phyloP scores from a whole-genome alignment of 306 rosid genomes.

The Glycyrrhiza uralensis region DNA sequence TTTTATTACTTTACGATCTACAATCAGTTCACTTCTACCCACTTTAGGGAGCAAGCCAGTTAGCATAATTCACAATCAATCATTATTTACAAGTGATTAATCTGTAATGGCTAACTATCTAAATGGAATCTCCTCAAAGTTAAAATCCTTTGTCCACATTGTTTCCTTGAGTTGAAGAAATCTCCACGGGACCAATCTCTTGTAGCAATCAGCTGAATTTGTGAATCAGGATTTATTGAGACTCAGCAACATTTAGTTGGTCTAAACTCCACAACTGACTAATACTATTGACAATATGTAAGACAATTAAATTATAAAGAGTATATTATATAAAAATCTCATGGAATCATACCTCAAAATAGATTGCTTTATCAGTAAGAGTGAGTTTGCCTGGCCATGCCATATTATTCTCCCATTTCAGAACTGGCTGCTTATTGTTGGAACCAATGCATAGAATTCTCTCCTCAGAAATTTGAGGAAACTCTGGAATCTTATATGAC shows the following conservation, averaged over 20 bases:
- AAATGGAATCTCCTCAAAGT: constrained; percentile 14
- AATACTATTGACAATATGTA: neutral
- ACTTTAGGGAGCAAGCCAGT: neutral
- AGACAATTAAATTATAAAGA: constrained; percentile 2
- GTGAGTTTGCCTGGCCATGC: constrained; percentile 99
- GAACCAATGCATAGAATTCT: constrained; percentile 77
- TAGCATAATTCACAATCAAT: neutral
- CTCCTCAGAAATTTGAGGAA: constrained; percentile 56
- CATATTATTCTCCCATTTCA: constrained; percentile 92
- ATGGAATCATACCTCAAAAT: constrained; percentile 77
- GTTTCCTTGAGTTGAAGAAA: neutral
- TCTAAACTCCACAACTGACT: neutral
- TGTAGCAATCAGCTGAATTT: neutral
- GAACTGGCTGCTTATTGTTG: constrained; percentile 78
- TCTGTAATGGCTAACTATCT: neutral
- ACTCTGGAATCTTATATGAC: constrained; percentile 66
- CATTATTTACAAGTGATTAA: constrained; percentile 5
- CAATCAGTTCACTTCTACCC: neutral
- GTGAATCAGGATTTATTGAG: neutral
- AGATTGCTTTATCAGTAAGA: constrained; percentile 83
- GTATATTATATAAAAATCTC: constrained; percentile 4
- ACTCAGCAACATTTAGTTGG: neutral
- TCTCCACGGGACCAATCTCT: neutral
- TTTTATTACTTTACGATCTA: neutral
- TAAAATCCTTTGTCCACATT: neutral